A percentile compares a stretch with the other conserved stretches of the same genome.
These are phyloP conservation scores for Epichloe hybrida DNA, from an alignment of 2,329 filamentous ascomycete species.

Conservation along the genomic window DNA sequence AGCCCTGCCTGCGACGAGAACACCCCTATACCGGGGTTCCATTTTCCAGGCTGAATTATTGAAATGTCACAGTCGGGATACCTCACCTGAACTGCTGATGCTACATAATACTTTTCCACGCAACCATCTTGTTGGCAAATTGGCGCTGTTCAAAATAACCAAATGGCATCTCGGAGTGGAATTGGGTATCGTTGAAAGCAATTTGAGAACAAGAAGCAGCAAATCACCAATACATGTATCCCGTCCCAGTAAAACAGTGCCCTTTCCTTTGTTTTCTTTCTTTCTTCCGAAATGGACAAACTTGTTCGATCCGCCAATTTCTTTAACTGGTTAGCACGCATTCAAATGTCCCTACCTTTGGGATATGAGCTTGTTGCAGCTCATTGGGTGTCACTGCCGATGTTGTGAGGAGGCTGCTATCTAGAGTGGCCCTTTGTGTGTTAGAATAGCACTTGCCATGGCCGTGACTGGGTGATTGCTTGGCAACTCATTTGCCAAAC, in stretches of 20 bases:
- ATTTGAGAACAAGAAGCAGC: neutral
- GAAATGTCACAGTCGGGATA: neutral
- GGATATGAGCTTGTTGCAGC: neutral
- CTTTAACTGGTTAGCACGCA: neutral
- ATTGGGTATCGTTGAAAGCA: neutral
- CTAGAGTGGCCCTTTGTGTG: neutral
- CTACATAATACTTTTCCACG: neutral
- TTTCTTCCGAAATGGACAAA: neutral
- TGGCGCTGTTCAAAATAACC: neutral
- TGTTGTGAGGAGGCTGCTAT: neutral
- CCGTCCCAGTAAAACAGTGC: neutral
- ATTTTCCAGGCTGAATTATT: neutral
- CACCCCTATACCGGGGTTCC: neutral
- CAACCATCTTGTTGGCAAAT: neutral
- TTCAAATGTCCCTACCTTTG: slow-evolving; percentile 1
- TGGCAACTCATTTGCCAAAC: neutral
- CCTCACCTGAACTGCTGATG: neutral
- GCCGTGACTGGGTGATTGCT: neutral
- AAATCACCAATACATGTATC: neutral
- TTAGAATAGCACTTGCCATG: neutral
- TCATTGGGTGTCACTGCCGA: too few relatives aligned
- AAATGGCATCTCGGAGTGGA: neutral
- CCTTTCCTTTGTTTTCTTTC: neutral
- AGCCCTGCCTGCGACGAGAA: neutral
- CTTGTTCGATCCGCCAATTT: neutral